These are phyloP conservation scores for Scenedesmus sp. DNA, from an alignment of 163 green algal genomes.

Conservation along the genomic window DNA sequence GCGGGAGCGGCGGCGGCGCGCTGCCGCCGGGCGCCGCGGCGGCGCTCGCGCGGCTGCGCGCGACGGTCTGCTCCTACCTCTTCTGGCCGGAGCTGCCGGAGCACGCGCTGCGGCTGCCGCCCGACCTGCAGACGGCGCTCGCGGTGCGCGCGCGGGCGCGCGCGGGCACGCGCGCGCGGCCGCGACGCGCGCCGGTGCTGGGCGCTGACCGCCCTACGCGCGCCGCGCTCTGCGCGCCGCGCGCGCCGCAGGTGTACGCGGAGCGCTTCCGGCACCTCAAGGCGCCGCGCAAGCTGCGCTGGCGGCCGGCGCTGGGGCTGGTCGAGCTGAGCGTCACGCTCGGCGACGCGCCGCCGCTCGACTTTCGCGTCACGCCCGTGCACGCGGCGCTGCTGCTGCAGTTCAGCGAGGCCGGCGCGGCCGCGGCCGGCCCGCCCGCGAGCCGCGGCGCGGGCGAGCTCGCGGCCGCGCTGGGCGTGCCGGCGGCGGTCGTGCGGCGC, in stretches of 20 bases:
- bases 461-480: slow-evolving; percentile 63
- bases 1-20: slow-evolving; percentile 22
- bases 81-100: slow-evolving; percentile 89
- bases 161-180: no score
- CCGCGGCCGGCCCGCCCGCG: slow-evolving; percentile 1
- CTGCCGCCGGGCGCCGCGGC: slow-evolving; percentile 27
- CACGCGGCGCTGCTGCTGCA: slow-evolving; percentile 82
- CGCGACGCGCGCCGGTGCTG: no score
- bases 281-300: slow-evolving; percentile 82
- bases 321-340: slow-evolving; percentile 75
- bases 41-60: slow-evolving; percentile 53
- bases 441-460: slow-evolving; percentile 48
- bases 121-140: slow-evolving; percentile 42
- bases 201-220: no score
- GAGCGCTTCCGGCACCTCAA: slow-evolving; percentile 74
- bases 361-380: slow-evolving; percentile 70
- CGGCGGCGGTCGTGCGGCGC: slow-evolving; percentile 58
- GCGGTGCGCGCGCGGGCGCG: neutral
- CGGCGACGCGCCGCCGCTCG: slow-evolving; percentile 28
- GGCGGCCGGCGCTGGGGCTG: slow-evolving; percentile 76
- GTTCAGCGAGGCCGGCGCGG: slow-evolving; percentile 63
- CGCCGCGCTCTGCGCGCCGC: no score
- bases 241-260: slow-evolving; percentile 55
- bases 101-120: slow-evolving; percentile 46
- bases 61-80: slow-evolving; percentile 85